Base-by-base conservation (phyloP, 2,329 filamentous ascomycete genomes). In the Xylaria multiplex region DNA sequence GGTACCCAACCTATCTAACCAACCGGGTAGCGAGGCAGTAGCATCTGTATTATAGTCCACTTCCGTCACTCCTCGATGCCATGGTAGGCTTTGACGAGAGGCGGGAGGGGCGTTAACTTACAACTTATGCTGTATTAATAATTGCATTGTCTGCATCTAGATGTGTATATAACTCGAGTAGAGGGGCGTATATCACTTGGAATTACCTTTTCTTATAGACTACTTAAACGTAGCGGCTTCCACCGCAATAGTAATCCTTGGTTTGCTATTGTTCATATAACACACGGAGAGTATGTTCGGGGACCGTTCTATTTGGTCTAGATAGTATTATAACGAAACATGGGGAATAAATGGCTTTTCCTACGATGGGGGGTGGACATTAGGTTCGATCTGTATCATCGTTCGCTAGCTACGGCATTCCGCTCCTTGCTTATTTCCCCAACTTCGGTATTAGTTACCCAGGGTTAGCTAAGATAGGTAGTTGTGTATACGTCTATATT, bases 11-110 rank as follows among this genome's bases (percentile, higher is more conserved):
- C 30, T 8, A 43, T 53, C 24, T 24, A 27, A 27, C 37, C 11
- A 40, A 30, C 2, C 22, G 42, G n/a, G 14, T 22, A 16, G 43
- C 35, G n/a, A 62, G 43, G 16, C 27, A 11, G 35, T 46, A 32
- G 42, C 16, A 40, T 42, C 42, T 64, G 55, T 64, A 53, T 55
- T 27, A 46, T 59, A 64, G 48, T 53, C 14, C 9, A 13, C n/a
- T 11, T 54, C 24, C 14, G n/a, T 19, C 14, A n/a, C 37, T 40
- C 48, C 6, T 13, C 27, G 16, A 2, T 27, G 19, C 16, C 27
- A 27, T 42, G 13, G 35, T n/a, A 27, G 45, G 11, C n/a, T 46
- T 9, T 62, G 16, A 24, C 9, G 53, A 43, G 37, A 13, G 24
- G 40, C 19, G 53, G 30, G 37, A 13, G 24, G 32, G 27, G 40